These are phyloP conservation scores for Trichoderma sp. DNA, from an alignment of 2,329 filamentous ascomycete genomes.

Conservation along the genomic window DNA sequence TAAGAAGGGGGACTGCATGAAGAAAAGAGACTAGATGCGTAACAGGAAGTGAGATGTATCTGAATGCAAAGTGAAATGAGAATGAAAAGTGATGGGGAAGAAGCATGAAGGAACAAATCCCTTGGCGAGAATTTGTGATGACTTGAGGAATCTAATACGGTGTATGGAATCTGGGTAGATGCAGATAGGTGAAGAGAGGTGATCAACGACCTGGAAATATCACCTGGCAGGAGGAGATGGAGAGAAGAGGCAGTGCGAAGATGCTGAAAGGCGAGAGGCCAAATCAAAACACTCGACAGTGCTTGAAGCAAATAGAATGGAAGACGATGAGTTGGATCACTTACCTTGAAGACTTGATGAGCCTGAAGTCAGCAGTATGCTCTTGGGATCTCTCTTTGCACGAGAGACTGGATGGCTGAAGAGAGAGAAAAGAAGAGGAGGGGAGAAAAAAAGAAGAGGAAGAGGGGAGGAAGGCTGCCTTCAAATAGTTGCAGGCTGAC, in stretches of 20 bases:
- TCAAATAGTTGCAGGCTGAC: constrained; percentile 22
- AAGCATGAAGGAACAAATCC: background rate
- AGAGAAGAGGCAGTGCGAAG: too few species aligned
- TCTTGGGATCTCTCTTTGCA: background rate
- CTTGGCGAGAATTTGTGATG: background rate
- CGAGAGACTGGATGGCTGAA: background rate
- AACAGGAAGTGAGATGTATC: background rate
- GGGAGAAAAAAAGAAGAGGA: constrained; percentile 14
- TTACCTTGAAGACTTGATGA: background rate
- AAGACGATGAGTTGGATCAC: background rate
- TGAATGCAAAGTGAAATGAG: background rate
- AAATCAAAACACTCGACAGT: background rate
- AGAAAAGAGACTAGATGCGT: too few species aligned
- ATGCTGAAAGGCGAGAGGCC: background rate
- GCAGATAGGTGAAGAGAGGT: background rate
- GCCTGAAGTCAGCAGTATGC: background rate
- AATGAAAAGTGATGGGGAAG: constrained; percentile 9
- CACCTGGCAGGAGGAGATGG: background rate
- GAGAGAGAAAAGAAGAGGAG: background rate
- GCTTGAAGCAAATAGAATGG: background rate
- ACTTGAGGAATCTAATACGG: background rate
- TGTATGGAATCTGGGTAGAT: background rate
- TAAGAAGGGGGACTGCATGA: background rate
- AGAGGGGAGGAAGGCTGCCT: background rate
- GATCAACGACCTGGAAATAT: background rate